phyloP scores from a whole-genome alignment of 2,329 filamentous ascomycete species.

The Exophiala sp. region DNA sequence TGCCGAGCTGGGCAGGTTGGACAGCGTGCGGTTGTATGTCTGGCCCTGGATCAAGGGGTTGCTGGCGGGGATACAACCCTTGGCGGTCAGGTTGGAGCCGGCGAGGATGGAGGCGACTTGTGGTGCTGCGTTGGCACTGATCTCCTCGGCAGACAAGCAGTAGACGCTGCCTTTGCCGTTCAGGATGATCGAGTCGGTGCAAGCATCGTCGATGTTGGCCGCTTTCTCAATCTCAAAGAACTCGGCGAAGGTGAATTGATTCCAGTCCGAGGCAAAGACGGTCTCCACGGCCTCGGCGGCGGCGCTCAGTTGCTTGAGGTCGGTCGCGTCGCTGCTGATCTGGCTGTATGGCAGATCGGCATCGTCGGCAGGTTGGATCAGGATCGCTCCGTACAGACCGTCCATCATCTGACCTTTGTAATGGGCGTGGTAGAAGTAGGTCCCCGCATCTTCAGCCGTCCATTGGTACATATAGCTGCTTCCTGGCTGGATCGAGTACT shows the following conservation, averaged over 20 bases:
- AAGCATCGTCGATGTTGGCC: constrained; percentile 42
- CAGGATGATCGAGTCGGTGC: constrained; percentile 56
- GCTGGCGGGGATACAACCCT: constrained; percentile 35
- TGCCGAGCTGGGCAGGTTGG: constrained; percentile 39
- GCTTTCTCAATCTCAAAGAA: constrained; percentile 33
- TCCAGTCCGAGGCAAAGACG: constrained; percentile 53
- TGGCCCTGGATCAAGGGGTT: constrained; percentile 23
- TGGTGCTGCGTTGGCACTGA: constrained; percentile 38
- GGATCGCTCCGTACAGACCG: constrained; percentile 60
- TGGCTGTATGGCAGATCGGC: constrained; percentile 45
- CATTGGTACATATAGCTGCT: constrained; percentile 57
- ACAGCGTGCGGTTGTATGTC: constrained; percentile 38
- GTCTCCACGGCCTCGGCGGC: constrained; percentile 47
- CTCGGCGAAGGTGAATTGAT: constrained; percentile 48
- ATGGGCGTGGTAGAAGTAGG: constrained; percentile 65
- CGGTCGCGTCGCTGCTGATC: constrained; percentile 40
- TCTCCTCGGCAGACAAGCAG: constrained; percentile 45
- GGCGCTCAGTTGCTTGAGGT: constrained; percentile 38
- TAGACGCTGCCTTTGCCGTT: constrained; percentile 56
- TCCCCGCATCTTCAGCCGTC: constrained; percentile 47
- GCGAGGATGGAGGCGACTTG: constrained; percentile 30
- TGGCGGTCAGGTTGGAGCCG: constrained; percentile 29
- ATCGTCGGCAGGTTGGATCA: constrained; percentile 45
- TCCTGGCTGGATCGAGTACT: constrained; percentile 61
- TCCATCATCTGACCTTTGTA: constrained; percentile 60